Evolutionary conservation across 768 basidiomycete species (phyloP).

Genomic region (Termitomyces sp.): DNA sequence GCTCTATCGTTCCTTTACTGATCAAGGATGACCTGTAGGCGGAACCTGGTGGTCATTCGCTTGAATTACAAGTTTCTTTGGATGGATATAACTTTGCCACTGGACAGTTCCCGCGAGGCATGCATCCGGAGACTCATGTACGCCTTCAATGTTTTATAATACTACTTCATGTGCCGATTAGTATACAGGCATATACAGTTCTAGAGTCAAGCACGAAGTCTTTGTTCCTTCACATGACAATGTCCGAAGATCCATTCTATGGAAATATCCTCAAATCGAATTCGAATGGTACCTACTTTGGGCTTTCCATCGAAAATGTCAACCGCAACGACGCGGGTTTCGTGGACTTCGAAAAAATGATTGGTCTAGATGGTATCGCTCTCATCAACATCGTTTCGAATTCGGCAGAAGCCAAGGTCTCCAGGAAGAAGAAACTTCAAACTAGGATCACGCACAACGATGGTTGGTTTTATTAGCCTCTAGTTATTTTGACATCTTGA

Average conservation of each 20-base stretch:
- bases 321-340: constrained; percentile 86
- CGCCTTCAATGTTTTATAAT: constrained; percentile 19
- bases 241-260: constrained; percentile 79
- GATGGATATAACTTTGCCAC: constrained; percentile 83
- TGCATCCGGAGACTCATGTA: constrained; percentile 89
- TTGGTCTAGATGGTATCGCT: constrained; percentile 93
- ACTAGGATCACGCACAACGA: constrained; percentile 95
- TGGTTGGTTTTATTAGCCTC: constrained; percentile 40
- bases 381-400: constrained; percentile 89
- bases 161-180: neutral
- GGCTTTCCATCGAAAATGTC: constrained; percentile 78
- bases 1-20: neutral
- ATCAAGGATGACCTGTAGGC: constrained; percentile 28
- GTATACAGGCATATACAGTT: constrained; percentile 77
- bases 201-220: constrained; percentile 91
- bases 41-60: constrained; percentile 43
- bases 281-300: constrained; percentile 97
- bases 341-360: constrained; percentile 98
- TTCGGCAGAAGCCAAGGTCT: constrained; percentile 64
- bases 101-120: constrained; percentile 85
- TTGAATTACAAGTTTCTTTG: constrained; percentile 88
- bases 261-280: constrained; percentile 94
- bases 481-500: constrained; percentile 1
- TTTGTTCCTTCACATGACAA: constrained; percentile 95
- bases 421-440: constrained; percentile 70